Evolutionary conservation across 306 rosid genomes (phyloP).

Genomic region (Malus domestica): DNA sequence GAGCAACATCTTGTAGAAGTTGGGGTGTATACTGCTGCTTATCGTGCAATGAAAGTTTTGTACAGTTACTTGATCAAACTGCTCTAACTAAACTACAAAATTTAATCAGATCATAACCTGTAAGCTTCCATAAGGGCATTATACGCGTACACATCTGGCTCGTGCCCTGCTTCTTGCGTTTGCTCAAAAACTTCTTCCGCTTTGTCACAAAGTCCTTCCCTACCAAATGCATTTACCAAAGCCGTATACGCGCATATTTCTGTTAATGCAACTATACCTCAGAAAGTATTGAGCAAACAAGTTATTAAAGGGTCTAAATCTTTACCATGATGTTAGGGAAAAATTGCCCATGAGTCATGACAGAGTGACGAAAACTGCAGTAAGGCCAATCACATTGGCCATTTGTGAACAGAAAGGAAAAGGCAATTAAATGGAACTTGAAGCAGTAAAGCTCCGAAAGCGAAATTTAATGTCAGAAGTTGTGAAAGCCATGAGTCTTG

Average conservation of each 20-base stretch:
- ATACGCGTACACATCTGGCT: constrained; percentile 80
- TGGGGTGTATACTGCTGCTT: not conserved
- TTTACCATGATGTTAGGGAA: no score
- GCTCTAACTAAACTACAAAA: not conserved
- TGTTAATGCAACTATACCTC: no score
- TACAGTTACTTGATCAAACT: not conserved
- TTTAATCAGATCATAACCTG: constrained; percentile 45
- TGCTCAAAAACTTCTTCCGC: constrained; percentile 94
- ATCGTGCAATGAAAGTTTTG: not conserved
- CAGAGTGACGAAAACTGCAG: no score
- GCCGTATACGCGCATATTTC: constrained; percentile 77
- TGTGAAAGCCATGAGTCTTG: no score
- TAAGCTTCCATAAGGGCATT: constrained; percentile 97
- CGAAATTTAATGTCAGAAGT: no score
- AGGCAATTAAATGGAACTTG: no score
- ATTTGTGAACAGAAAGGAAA: no score
- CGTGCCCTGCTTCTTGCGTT: constrained; percentile 79
- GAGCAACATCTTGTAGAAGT: constrained; percentile 8
- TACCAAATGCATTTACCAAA: constrained; percentile 84
- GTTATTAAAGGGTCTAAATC: no score
- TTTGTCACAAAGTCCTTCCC: constrained; percentile 86
- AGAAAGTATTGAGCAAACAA: no score
- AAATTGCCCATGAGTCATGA: no score
- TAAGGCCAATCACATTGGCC: no score
- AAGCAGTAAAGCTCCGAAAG: no score